Evolutionary conservation across 1,284 basidiomycete genomes (phyloP).

Genomic region (Inonotus obliquus): DNA sequence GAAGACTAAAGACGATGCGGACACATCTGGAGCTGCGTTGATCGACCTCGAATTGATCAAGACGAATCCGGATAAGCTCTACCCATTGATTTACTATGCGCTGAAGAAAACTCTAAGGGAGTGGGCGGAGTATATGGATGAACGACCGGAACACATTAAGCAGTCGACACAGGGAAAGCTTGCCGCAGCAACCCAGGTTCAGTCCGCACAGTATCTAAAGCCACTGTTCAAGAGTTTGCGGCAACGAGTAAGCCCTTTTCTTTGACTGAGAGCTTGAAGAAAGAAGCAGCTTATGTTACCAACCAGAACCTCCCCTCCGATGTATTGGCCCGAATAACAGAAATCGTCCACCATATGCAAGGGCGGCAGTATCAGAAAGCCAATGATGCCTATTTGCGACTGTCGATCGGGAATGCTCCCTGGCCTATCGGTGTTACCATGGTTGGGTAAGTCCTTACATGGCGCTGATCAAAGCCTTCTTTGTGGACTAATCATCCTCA

Average conservation of each 20-base stretch:
- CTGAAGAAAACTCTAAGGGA: conserved; percentile 91
- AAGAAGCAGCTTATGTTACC: background rate
- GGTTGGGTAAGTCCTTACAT: conserved; percentile 71
- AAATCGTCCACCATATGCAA: conserved; percentile 97
- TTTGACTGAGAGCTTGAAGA: too few relatives aligned
- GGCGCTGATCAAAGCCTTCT: background rate
- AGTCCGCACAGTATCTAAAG: conserved; percentile 95
- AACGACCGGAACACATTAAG: conserved; percentile 81
- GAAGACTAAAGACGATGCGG: conserved; percentile 32
- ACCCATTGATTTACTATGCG: conserved; percentile 96
- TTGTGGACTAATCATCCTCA: background rate
- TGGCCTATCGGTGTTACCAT: conserved; percentile 99
- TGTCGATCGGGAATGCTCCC: conserved; percentile 97
- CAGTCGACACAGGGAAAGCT: conserved; percentile 88
- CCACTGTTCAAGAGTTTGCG: conserved; percentile 91
- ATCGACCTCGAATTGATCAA: conserved; percentile 83
- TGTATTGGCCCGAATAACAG: conserved; percentile 84
- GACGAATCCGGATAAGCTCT: conserved; percentile 92
- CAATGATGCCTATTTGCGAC: conserved; percentile 94
- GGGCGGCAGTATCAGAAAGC: conserved; percentile 90
- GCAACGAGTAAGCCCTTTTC: conserved; percentile 60
- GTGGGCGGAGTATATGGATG: conserved; percentile 93
- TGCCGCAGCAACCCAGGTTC: conserved; percentile 92
- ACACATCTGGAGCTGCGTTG: conserved; percentile 45
- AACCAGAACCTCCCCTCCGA: conserved; percentile 76